Conservation (phyloP, 306 rosid species). For the Cicer arietinum region DNA sequence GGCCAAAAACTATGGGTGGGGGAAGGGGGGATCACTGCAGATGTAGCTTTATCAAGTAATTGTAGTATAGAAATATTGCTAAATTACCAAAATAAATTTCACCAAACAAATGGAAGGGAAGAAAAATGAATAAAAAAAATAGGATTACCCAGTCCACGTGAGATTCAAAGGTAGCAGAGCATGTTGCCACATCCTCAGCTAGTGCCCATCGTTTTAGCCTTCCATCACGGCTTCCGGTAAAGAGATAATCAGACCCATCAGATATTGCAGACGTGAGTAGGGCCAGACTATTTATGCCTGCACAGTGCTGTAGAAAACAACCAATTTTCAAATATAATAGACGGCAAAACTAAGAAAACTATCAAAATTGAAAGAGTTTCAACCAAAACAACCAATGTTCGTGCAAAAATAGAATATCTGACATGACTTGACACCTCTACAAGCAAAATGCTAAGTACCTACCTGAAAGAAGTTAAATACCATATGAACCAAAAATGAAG, state of each 20-base stretch:
- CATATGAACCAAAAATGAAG: conserved; percentile 21
- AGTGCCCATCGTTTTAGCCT: conserved; percentile 89
- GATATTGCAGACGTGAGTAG: conserved; percentile 62
- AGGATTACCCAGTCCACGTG: conserved; percentile 97
- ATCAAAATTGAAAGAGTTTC: conserved; percentile 22
- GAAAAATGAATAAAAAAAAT: conserved; percentile 4
- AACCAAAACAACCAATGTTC: conserved; percentile 32
- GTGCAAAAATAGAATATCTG: conserved; percentile 16
- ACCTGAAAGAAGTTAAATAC: conserved; percentile 26
- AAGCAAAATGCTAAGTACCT: conserved; percentile 31
- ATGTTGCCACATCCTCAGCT: conserved; percentile 71
- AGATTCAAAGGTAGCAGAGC: conserved; percentile 96
- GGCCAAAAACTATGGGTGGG: not conserved
- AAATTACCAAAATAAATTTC: conserved; percentile 12
- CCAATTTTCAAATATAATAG: conserved; percentile 40
- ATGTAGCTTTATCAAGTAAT: conserved; percentile 37
- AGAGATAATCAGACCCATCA: conserved; percentile 76
- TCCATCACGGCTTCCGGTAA: conserved; percentile 99
- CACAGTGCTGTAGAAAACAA: conserved; percentile 82
- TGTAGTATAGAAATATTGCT: conserved; percentile 6
- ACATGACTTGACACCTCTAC: conserved; percentile 4
- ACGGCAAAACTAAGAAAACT: conserved; percentile 20
- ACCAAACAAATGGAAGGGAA: conserved; percentile 24
- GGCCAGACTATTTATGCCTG: conserved; percentile 90
- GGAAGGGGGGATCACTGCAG: not conserved